These are phyloP conservation scores for Parastagonospora avenae DNA, from an alignment of 2,329 filamentous ascomycete genomes.

Conservation along the genomic window DNA sequence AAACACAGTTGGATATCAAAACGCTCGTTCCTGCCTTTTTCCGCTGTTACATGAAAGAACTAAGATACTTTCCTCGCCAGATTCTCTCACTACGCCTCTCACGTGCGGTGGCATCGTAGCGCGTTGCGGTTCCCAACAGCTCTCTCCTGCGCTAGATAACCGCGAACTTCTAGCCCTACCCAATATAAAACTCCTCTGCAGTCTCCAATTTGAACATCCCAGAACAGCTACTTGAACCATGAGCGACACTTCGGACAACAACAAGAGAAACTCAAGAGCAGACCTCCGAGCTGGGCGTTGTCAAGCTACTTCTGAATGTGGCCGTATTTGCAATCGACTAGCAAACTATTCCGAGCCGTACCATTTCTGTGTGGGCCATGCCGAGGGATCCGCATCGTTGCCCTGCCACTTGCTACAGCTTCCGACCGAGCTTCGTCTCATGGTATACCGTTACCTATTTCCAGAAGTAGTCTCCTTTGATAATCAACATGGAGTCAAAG, in stretches of 20 bases:
- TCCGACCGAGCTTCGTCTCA: conserved; percentile 20
- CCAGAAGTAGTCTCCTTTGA: conserved; percentile 6
- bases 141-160: too few species aligned
- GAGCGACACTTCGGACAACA: background rate
- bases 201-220: background rate
- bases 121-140: too few species aligned
- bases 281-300: conserved; percentile 12
- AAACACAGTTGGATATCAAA: too few species aligned
- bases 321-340: conserved; percentile 14
- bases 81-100: too few species aligned
- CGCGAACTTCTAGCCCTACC: background rate
- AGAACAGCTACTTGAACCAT: background rate
- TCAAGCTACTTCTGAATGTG: conserved; percentile 19
- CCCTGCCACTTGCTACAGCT: conserved; percentile 16
- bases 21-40: background rate
- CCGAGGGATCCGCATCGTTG: conserved; percentile 6
- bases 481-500: background rate
- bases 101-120: too few species aligned
- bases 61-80: too few species aligned
- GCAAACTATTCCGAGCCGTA: conserved; percentile 6
- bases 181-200: background rate
- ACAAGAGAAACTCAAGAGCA: background rate
- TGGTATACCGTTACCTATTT: conserved; percentile 21
- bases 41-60: too few species aligned
- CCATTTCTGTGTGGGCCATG: conserved; percentile 17